Evolutionary conservation across 305 asterid genomes (phyloP), one percentile per base, ranked within the genome.

Genomic region (Stenogyne calaminthoides): DNA sequence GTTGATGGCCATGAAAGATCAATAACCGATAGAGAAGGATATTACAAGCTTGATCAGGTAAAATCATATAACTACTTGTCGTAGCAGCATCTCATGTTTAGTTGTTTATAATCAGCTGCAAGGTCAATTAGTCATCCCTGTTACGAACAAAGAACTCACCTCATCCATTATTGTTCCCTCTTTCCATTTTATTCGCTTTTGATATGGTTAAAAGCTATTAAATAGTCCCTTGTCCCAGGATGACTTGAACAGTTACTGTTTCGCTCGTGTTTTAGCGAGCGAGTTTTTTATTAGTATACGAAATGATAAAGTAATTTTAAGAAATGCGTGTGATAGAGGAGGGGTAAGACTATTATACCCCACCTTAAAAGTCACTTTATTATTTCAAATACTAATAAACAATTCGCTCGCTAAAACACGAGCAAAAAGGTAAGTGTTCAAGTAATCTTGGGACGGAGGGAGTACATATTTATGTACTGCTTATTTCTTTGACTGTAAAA

Each of bases 11-110:
- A 88, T 64, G 94, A 85, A 79, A 87, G 97, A 84, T 87, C 92
- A 62, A 68, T 82, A 66, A 90, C 97, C 67, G 95, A 91, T 75
- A 83, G 84, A 80, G 96, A 87, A 62, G 99, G 99, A 37, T 81
- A 87, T 84, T 94, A 91, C 91, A 91, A 90, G 84, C 95, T 94
- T 84, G 99, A 94, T 86, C 99, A 94, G 97, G 99, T 91, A 84
- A 78, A 29, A 65, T 78, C 27, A 72, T 59, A 75, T 51, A 70
- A 44, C 57, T 70, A 12, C 59, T 69, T 52, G 29, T 46, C 69
- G 69, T 8, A 25, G 61, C 67, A 72, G 37, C 12, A 46, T 60
- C 64, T 59, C 63, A 22, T 69, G 72, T 58, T 60, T 55, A 65
- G 72, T 64, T 54, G 46, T 73, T 59, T 64, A 16, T 67, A 72